Percentiles rank a stretch among this genome's conserved stretches.
Evolutionary conservation across 805 yeast genomes (phyloP).

Genomic region (Candida maris): DNA sequence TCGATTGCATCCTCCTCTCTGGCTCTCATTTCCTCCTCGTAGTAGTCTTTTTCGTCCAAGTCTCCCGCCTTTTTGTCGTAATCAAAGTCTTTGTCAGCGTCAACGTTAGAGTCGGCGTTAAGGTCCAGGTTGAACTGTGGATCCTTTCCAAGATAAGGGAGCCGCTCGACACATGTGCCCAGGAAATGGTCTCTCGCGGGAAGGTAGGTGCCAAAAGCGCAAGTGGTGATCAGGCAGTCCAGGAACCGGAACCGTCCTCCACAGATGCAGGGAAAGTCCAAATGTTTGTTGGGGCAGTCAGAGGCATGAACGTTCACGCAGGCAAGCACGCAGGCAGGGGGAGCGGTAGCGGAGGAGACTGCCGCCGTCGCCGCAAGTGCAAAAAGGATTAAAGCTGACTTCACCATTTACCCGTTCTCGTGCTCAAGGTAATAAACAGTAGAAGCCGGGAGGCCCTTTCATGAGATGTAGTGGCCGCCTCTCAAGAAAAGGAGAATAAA

Average conservation of each 20-base stretch:
- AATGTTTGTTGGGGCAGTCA: slow-evolving; percentile 16
- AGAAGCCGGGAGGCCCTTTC: no score
- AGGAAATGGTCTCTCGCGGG: slow-evolving; percentile 47
- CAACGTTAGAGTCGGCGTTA: not conserved
- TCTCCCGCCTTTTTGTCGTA: slow-evolving; percentile 1
- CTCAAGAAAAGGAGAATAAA: no score
- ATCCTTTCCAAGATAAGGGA: slow-evolving; percentile 20
- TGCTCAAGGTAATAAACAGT: no score
- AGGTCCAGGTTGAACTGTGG: slow-evolving; percentile 21
- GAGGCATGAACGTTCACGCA: slow-evolving; percentile 20
- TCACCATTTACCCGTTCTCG: no score
- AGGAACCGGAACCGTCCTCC: slow-evolving; percentile 23
- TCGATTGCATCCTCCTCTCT: slow-evolving; percentile 15
- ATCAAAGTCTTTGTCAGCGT: slow-evolving; percentile 4
- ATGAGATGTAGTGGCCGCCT: no score
- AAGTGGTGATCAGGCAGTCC: slow-evolving; percentile 38
- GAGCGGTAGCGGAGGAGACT: slow-evolving; percentile 13
- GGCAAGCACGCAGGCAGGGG: slow-evolving; percentile 26
- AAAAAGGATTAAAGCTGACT: no score
- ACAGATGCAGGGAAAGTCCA: slow-evolving; percentile 38
- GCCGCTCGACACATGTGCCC: slow-evolving; percentile 45
- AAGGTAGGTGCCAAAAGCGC: slow-evolving; percentile 40
- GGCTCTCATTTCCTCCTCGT: slow-evolving; percentile 17
- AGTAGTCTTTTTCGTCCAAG: slow-evolving; percentile 10
- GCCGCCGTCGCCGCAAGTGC: no score